Conservation (phyloP, 1,139 yeast species). For the Sugiyamaella grinbergsii region DNA sequence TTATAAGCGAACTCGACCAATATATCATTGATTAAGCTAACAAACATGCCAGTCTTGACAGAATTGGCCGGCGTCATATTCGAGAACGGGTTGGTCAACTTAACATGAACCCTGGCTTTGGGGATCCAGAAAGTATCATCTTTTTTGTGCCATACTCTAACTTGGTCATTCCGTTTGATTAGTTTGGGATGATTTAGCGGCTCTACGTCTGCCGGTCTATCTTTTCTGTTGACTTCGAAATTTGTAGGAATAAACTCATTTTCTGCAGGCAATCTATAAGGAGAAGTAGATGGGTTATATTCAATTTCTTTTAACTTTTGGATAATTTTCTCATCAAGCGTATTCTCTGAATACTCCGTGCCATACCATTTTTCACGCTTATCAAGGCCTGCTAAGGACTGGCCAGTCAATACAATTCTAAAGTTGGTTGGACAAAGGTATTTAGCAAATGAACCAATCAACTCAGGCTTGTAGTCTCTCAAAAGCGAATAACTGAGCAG, state of each 20-base stretch:
- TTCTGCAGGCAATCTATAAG: constrained; percentile 62
- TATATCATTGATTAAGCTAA: constrained; percentile 72
- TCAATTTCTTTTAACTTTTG: constrained; percentile 42
- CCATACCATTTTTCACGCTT: constrained; percentile 84
- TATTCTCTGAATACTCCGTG: constrained; percentile 64
- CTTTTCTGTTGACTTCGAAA: constrained; percentile 58
- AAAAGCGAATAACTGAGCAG: constrained; percentile 61
- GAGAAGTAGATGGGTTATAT: constrained; percentile 41
- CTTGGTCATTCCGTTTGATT: constrained; percentile 45
- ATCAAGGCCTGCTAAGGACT: constrained; percentile 43
- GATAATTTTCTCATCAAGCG: constrained; percentile 48
- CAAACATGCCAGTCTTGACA: constrained; percentile 60
- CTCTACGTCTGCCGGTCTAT: constrained; percentile 35
- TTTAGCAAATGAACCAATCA: constrained; percentile 54
- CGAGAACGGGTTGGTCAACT: constrained; percentile 64
- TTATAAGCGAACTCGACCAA: constrained; percentile 77
- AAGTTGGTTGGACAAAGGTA: constrained; percentile 61
- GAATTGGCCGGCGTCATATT: constrained; percentile 58
- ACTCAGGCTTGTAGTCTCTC: constrained; percentile 58
- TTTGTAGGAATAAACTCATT: constrained; percentile 82
- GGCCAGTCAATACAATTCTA: constrained; percentile 55
- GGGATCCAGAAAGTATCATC: constrained; percentile 92
- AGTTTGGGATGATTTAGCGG: constrained; percentile 53
- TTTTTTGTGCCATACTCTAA: constrained; percentile 81
- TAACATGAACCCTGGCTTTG: constrained; percentile 68